Evolutionary conservation across 768 basidiomycete genomes (phyloP), one percentile per base, ranked within the genome.

Genomic region (Termitomyces titanicus): DNA sequence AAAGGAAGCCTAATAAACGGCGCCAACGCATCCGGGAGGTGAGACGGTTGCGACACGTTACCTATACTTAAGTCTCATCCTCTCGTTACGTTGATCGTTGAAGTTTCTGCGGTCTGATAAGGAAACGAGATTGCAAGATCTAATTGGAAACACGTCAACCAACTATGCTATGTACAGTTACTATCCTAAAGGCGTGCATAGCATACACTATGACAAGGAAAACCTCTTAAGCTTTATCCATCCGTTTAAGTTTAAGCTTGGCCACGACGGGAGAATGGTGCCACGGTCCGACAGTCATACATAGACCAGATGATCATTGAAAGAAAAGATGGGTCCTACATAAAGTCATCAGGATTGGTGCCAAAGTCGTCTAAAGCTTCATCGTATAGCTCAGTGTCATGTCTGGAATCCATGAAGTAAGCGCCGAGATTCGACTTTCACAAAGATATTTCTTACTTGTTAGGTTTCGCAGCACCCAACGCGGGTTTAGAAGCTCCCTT

Each of bases 301-400:
- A n/a, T 47, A 54, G 47, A 49, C 20, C 20, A 48, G 4, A 38
- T 15, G 34, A 27, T 17, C 13, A 24, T 6, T 24, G 3, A 22
- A 15, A 17, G 13, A 53, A 25, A 17, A 38, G 17, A 33, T 45
- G 17, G 25, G 56, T 60, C 68, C 79, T 88, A 96, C 94, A 96
- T 97, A 79, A 96, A 96, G 68, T 96, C 94, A 63, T 87, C 88
- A 51, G 77, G 72, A 53, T 79, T 76, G 58, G 73, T 78, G 44
- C 88, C 89, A 66, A 92, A 90, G 71, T 97, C 94, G 69, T 97
- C 95, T 65, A 97, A 72, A 15, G 86, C 83, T 72, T 97, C 95
- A 13, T 95, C 93, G 63, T 98, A 98, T 10, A 80, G 66, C 37
- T 71, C 77, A 2, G 89, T 92, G 71, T 96, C 94, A 53, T 89